Base-by-base conservation (phyloP, 1,139 yeast species). In the Geotrichum klebahnii region DNA sequence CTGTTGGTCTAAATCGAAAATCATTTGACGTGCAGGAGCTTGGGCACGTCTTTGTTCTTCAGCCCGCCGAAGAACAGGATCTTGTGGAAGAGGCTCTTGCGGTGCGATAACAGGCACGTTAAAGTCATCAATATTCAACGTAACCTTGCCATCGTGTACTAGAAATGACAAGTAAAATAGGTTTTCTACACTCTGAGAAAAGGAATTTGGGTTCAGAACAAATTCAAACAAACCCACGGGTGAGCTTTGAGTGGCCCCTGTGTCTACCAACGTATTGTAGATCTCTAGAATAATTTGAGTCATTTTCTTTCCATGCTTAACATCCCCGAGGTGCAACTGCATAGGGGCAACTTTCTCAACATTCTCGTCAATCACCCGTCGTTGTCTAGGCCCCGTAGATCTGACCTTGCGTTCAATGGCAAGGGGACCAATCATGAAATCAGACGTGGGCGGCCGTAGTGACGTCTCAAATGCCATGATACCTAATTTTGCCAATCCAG, bases 151-250 rank as follows among this genome's bases (percentile, higher is more conserved):
- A 60, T 86, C 95, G 60, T 82, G 79, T 3, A 88, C 77, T 45
- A 90, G 69, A 61, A 89, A 89, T 64, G 95, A 84, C 1, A 86
- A 76, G 61, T 82, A 85, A 62, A 89, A 90, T 58, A 90, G 68
- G 62, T 87, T 88, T 62, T 90, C 97, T 3, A 89, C 80, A 3
- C 92, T 78, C 62, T 84, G 90, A 1, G 84, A 74, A 66, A 84
- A 90, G 4, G 92, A 82, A 6, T 68, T 51, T 0, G 96, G 96
- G 61, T 90, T 81, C 34, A 89, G 72, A 53, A 87, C 77, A 59
- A 85, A 82, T 54, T 74, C 71, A 62, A 79, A 85, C 49, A 88
- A 70, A 53, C 80, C 80, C 9, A 88, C 73, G 1, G 75, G 76
- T 6, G 64, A 61, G 5, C 35, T 28, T 24, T 62, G 66, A 46